Evolutionary conservation across 805 yeast species (phyloP), one percentile per base, ranked within the genome.

Genomic region (Candida succiphila): DNA sequence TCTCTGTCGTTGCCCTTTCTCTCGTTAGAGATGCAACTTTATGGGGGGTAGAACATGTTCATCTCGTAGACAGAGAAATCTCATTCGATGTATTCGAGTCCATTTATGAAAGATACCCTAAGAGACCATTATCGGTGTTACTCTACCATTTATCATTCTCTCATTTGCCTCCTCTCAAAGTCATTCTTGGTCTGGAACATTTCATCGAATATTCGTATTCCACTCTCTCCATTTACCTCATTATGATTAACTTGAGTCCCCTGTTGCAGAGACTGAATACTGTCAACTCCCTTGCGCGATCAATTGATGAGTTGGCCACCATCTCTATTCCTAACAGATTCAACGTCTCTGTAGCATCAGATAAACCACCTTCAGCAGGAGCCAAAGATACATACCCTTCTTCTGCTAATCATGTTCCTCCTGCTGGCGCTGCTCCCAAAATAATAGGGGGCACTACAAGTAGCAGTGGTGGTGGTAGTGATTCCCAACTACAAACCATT

Each of bases 191-290:
- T 9, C 25, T 51, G 15, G 58, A 58, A 24, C 46, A 48, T 30
- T 32, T 51, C 8, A 28, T 54, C 4, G 54, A 51, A 24, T 44
- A 57, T 30, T 15, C 40, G 9, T 45, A 51, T 30, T 45, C 61
- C 4, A 39, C 50, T 1, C 38, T 58, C 9, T 51, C 61, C 4
- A 29, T 56, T 8, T 53, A 55, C 40, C 45, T 49, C 2, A 48
- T 56, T 14, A 42, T 52, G 42, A 45, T 48, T 33, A 52, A 49
- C 33, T 26, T 55, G 20, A 43, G 37, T 22, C 60, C 60, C 1
- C 26, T 44, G 15, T 33, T 55, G 17, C 38, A 42, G 28, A 44
- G 39, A 29, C 27, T 44, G 2, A 37, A 40, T 13, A 28, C 43
- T 2, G 29, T 33, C 17, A 37, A 33, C 31, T 32, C 30, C 19